Base-by-base conservation (phyloP, 179 eudicot species). In the Patellifolia procumbens region DNA sequence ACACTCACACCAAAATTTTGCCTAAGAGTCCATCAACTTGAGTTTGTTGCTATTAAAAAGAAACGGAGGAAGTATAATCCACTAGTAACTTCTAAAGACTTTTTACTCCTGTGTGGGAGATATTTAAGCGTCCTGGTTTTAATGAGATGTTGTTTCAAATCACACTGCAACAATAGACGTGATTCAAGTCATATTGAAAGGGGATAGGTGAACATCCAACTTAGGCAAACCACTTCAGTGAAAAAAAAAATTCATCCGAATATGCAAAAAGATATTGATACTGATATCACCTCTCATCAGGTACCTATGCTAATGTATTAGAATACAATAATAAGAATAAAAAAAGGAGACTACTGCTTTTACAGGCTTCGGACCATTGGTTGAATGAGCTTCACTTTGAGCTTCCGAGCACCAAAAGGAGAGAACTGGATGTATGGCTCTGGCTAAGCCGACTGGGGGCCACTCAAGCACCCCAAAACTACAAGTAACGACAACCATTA, bases 301-400 rank as follows among this genome's bases (percentile, higher is more conserved):
- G 53, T 70, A 60, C 45, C 63, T 77, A 70, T 77, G 46, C 68
- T 61, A 61, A 68, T 46, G 39, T 45, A 22, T 20, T 78, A 71
- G 58, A 60, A 34, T 59, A 29, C 26, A 29, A 29, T 11, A 48
- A 31, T 11, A 26, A 46, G n/a, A n/a, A n/a, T n/a, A n/a, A 45
- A 22, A 26, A 15, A 2, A 19, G 60, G 8, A 12, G 55, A 12
- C 72, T 68, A 69, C 59, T 29, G 56, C 73, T 69, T 69, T 46
- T 69, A 69, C 73, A 46, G 26, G 73, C 32, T 68, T 49, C 34
- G 49, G 16, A 43, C 59, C 24, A 17, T 49, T 49, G 42, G 60
- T 49, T 70, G 28, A 49, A 10, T 28, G 7, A 68, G 17, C 42
- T 31, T 46, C 60, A 32, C 42, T 49, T 70, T 9, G 42, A 70